Evolutionary conservation across 2,329 filamentous ascomycete genomes (phyloP), one percentile per base, ranked within the genome.

Genomic region (Blumeriella jaapii): DNA sequence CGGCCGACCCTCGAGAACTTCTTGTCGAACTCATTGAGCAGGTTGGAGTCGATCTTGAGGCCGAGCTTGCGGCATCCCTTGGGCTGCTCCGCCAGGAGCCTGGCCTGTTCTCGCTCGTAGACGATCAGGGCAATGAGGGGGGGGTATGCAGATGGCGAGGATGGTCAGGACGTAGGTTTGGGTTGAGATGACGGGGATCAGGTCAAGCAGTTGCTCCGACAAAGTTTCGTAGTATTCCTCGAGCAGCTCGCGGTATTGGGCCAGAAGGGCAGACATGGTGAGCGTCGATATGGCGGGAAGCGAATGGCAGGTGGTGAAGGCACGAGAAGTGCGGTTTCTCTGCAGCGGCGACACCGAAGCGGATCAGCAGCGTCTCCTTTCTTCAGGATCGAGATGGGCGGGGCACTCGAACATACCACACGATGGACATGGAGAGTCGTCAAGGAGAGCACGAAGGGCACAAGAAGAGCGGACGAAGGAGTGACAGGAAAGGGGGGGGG

Each of bases 21-120:
- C 8, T 61, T 59, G 29, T 70, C 60, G 45, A 65, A 70, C 51
- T 77, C 69, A 50, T 78, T 72, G 17, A 56, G 48, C 3, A 77
- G 56, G 45, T 77, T 73, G 47, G 64, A 70, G 30, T 58, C 46
- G 3, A 49, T 60, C 43, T 56, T 56, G 24, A 72, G 51, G 11
- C 69, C 69, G 9, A 75, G 50, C 48, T 63, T 69, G 33, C 61
- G 59, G 47, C 71, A 74, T 37, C 70, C 70, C 39, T 54, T 56
- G 0, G 63, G 63, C n/a, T 59, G 38, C 19, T 56, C 50, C 5
- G 53, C 49, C 4, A 42, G 40, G n/a, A 51, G 40, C 31, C 49
- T 45, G 6, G 53, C 48, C 27, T 52, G 45, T 32, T 53, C 50
- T 31, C 43, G 41, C 41, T 55, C 52, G 44, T 55, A 57, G 29